A percentile compares a stretch with the other conserved stretches of the same genome.
Evolutionary conservation across 225 moss, liverwort and hornwort species (phyloP).

Genomic region (Rhytidiadelphus loreus): DNA sequence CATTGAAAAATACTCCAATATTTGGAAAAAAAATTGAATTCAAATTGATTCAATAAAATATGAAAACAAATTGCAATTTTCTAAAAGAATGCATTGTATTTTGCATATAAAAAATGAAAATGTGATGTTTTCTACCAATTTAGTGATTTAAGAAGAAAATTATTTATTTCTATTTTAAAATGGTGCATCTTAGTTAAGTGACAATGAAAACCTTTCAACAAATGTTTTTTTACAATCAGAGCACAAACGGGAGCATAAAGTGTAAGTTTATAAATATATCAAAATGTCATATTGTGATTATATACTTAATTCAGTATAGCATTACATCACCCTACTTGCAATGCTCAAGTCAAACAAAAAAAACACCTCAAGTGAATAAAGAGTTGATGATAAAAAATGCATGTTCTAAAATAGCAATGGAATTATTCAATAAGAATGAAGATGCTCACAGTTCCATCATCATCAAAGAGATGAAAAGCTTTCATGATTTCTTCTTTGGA

Average conservation of each 20-base stretch:
- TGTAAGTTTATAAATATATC: background rate
- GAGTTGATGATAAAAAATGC: background rate
- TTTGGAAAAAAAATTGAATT: too few species aligned
- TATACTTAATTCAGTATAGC: rapidly evolving
- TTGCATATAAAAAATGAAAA: background rate
- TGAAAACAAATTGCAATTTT: background rate
- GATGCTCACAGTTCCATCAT: conserved; percentile 69
- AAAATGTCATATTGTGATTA: background rate
- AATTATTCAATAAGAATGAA: background rate
- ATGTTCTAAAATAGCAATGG: background rate
- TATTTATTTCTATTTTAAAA: background rate
- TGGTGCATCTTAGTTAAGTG: background rate
- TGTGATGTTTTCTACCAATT: background rate
- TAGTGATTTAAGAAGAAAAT: background rate
- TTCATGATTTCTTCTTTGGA: conserved; percentile 95
- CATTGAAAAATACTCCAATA: background rate
- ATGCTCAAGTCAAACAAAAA: background rate
- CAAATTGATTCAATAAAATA: too few species aligned
- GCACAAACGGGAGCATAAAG: too few species aligned
- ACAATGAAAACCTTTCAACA: background rate
- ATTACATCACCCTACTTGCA: rapidly evolving
- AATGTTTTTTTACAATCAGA: too few species aligned
- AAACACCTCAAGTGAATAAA: background rate
- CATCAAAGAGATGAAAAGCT: conserved; percentile 85
- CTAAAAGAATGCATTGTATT: background rate